These are phyloP conservation scores for Monilinia fructigena DNA, from an alignment of 2,329 filamentous ascomycete species.

Conservation along the genomic window DNA sequence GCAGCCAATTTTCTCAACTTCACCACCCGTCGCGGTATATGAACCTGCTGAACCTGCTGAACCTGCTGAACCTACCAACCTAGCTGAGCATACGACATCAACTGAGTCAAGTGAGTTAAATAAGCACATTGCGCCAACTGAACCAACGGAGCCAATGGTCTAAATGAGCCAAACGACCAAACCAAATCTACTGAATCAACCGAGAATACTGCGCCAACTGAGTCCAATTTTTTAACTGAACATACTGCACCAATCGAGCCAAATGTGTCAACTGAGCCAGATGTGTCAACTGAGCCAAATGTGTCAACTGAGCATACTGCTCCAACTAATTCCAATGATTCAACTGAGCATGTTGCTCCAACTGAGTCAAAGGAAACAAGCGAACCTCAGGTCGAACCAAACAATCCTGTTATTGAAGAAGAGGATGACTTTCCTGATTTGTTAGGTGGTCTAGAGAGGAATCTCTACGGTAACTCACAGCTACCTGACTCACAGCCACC, in stretches of 20 bases:
- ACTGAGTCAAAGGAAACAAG: neutral
- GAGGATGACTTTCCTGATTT: conserved; percentile 36
- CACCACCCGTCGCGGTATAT: neutral
- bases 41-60: neutral
- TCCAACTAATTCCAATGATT: neutral
- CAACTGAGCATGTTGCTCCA: neutral
- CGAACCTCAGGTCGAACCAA: neutral
- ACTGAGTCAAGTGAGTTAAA: neutral
- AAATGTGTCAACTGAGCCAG: too few relatives aligned
- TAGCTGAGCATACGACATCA: too few relatives aligned
- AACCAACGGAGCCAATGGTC: neutral
- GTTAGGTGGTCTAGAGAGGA: conserved; percentile 35
- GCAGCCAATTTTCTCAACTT: neutral
- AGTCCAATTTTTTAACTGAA: neutral
- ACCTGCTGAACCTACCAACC: neutral
- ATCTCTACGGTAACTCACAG: conserved; percentile 25
- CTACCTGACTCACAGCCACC: neutral
- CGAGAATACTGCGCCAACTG: neutral
- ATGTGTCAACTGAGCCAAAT: too few relatives aligned
- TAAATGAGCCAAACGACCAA: neutral
- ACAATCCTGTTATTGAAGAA: conserved; percentile 14
- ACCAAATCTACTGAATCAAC: neutral
- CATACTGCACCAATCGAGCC: neutral
- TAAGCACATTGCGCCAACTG: neutral
- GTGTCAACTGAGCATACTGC: neutral